A percentile compares a stretch with the other conserved stretches of the same genome.
Conservation (phyloP, 2,329 filamentous ascomycete genomes). For the Trichoderma atrobrunneum region DNA sequence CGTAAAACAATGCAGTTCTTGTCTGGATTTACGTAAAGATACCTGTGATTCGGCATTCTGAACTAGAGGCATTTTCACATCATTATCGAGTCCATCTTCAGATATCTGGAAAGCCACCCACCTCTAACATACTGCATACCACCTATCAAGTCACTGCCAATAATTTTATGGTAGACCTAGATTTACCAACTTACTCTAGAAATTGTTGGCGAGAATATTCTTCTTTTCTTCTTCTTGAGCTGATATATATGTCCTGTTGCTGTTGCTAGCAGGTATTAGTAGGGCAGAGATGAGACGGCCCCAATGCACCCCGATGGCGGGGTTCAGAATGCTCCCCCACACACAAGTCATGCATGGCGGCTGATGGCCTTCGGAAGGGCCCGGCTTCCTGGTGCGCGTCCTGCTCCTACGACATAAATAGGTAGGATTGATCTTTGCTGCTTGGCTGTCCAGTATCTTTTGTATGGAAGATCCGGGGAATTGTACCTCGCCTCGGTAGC, state of each 20-base stretch:
- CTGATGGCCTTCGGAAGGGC: constrained; percentile 1
- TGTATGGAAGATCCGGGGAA: neutral
- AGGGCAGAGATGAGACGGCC: neutral
- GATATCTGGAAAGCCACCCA: neutral
- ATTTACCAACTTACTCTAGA: neutral
- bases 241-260: neutral
- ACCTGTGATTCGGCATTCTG: neutral
- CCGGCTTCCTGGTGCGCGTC: constrained; percentile 3
- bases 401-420: neutral
- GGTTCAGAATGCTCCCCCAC: neutral
- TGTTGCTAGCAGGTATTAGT: neutral
- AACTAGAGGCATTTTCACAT: neutral
- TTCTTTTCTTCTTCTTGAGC: neutral
- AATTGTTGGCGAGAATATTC: neutral
- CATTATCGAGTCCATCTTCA: neutral
- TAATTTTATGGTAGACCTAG: neutral
- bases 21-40: neutral
- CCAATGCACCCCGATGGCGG: neutral
- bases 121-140: neutral
- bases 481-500: neutral
- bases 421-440: neutral
- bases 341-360: neutral
- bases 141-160: neutral
- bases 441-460: neutral
- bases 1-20: neutral